A percentile compares a stretch with the other conserved stretches of the same genome.
Conservation (phyloP, 2,329 filamentous ascomycete species). For the Xylariales sp. region DNA sequence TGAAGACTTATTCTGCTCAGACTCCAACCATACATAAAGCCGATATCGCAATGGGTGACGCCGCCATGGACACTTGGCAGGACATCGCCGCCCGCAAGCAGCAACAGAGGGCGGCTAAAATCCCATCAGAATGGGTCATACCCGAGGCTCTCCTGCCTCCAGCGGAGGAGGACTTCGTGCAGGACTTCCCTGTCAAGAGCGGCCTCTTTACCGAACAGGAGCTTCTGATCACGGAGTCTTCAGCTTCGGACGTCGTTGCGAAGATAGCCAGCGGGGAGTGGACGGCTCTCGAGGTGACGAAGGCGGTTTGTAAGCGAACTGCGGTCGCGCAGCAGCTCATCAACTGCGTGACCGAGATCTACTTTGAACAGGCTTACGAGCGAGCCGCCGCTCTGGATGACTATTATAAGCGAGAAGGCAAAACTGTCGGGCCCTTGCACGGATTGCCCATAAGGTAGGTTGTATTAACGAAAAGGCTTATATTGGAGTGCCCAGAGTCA, state of each 20-base stretch:
- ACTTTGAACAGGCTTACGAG: slow-evolving; percentile 34
- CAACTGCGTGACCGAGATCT: slow-evolving; percentile 19
- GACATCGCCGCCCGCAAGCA: slow-evolving; percentile 3
- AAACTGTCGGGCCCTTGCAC: slow-evolving; percentile 45
- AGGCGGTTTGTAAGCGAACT: slow-evolving; percentile 2
- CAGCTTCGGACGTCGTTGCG: slow-evolving; percentile 12
- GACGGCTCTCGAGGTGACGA: slow-evolving; percentile 4
- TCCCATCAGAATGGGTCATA: slow-evolving; percentile 2
- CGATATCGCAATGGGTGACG: slow-evolving; percentile 1
- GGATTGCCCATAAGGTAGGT: slow-evolving; percentile 16
- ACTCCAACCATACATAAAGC: neutral
- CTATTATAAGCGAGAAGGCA: slow-evolving; percentile 26
- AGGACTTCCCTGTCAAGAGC: slow-evolving; percentile 11
- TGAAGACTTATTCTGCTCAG: too few species aligned
- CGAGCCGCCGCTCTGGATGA: slow-evolving; percentile 36
- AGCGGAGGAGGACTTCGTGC: slow-evolving; percentile 10
- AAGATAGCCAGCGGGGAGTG: slow-evolving; percentile 11
- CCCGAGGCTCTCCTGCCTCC: neutral
- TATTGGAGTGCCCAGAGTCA: too few species aligned
- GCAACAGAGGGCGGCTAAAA: slow-evolving; percentile 1
- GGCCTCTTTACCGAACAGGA: slow-evolving; percentile 13
- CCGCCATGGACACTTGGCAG: slow-evolving; percentile 1
- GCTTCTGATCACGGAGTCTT: slow-evolving; percentile 9
- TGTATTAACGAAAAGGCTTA: too few species aligned
- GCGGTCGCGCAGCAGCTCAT: slow-evolving; percentile 4